These are phyloP conservation scores for Vaccinium vitisidaea DNA, from an alignment of 148 eudicot species.

Conservation along the genomic window DNA sequence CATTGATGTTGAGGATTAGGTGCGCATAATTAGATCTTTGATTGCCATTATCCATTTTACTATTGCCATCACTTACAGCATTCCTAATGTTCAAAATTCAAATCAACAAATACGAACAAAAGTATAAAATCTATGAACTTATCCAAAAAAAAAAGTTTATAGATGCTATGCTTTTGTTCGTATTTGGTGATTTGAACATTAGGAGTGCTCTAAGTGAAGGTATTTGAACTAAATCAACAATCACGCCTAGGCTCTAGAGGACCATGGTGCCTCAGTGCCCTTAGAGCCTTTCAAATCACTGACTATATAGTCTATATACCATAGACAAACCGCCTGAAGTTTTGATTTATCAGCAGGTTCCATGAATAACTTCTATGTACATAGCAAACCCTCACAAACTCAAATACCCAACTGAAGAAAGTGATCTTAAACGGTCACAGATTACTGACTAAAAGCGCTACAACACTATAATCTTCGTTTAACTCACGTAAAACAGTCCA, in stretches of 20 bases:
- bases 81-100: too few species aligned
- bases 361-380: background rate
- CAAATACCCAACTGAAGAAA: background rate
- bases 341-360: background rate
- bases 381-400: background rate
- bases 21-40: too few species aligned
- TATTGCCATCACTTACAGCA: too few species aligned
- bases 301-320: too few species aligned
- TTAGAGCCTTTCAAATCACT: background rate
- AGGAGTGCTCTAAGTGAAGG: background rate
- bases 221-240: too few species aligned
- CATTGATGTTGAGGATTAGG: too few species aligned
- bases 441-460: background rate
- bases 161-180: background rate
- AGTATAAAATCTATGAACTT: too few species aligned
- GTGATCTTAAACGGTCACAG: background rate
- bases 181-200: background rate
- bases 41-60: too few species aligned
- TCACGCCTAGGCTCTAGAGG: background rate
- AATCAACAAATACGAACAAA: too few species aligned
- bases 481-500: background rate
- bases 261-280: background rate
- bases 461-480: background rate
- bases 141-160: background rate
- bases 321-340: background rate